Percentiles rank a stretch among this genome's conserved stretches.
Conservation (phyloP, 805 yeast genomes). For the Ogataea naganishii region DNA sequence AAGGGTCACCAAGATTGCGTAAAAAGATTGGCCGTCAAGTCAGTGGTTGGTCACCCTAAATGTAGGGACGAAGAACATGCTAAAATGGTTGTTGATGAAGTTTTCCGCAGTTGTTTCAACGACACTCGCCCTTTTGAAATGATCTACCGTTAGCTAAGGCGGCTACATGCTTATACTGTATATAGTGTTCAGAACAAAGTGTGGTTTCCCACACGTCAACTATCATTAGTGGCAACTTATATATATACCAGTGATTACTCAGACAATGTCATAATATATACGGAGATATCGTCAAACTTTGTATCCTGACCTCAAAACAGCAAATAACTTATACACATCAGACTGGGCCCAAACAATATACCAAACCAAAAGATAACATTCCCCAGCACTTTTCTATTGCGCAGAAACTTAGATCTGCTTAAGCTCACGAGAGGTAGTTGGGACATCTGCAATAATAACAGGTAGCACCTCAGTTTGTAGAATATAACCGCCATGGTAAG, state of each 20-base stretch:
- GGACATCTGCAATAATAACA: slow-evolving; percentile 73
- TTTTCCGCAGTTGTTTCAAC: slow-evolving; percentile 86
- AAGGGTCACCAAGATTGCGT: slow-evolving; percentile 90
- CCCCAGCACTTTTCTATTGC: slow-evolving; percentile 52
- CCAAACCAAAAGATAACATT: slow-evolving; percentile 89
- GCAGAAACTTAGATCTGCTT: slow-evolving; percentile 51
- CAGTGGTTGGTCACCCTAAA: slow-evolving; percentile 80
- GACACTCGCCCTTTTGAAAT: slow-evolving; percentile 96
- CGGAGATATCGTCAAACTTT: not conserved
- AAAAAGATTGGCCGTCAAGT: slow-evolving; percentile 74
- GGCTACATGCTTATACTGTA: not conserved
- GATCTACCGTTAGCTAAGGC: slow-evolving; percentile 58
- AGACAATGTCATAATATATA: too few relatives aligned
- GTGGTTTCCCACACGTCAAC: not conserved
- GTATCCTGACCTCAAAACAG: slow-evolving; percentile 47
- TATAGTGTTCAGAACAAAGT: not conserved
- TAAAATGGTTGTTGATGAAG: slow-evolving; percentile 69
- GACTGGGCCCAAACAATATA: slow-evolving; percentile 79
- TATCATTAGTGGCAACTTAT: too few relatives aligned
- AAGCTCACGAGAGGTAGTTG: slow-evolving; percentile 75
- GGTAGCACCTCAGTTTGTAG: slow-evolving; percentile 69
- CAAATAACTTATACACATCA: slow-evolving; percentile 77
- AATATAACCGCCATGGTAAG: slow-evolving; percentile 87
- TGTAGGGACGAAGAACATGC: slow-evolving; percentile 73
- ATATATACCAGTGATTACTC: too few relatives aligned